Evolutionary conservation across 2,329 filamentous ascomycete species (phyloP).

Genomic region (Sarocladiaceae sp.): DNA sequence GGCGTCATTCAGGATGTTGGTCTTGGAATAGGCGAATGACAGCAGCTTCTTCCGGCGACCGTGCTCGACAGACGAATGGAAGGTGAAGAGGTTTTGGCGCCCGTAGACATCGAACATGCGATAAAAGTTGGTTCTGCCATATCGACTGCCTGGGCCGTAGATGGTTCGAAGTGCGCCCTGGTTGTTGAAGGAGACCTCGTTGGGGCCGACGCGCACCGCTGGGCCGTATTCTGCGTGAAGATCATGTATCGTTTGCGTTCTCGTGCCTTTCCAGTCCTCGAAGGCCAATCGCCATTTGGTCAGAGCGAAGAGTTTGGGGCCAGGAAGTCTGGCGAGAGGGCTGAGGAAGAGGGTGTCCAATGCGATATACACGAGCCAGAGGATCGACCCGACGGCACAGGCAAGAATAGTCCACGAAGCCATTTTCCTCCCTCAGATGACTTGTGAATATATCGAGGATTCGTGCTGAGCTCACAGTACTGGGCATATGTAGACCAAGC

Average conservation of each 20-base stretch:
- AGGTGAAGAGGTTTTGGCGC: constrained; percentile 45
- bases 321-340: constrained; percentile 24
- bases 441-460: neutral
- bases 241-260: constrained; percentile 32
- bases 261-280: constrained; percentile 35
- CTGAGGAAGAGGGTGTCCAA: constrained; percentile 10
- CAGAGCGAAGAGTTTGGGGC: constrained; percentile 31
- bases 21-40: constrained; percentile 47
- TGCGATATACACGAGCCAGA: constrained; percentile 2
- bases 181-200: constrained; percentile 35
- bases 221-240: constrained; percentile 40
- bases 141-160: constrained; percentile 46
- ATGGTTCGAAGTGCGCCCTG: constrained; percentile 43
- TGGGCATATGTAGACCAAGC: neutral
- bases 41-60: constrained; percentile 45
- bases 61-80: constrained; percentile 35
- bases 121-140: constrained; percentile 41
- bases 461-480: neutral
- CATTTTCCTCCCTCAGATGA: neutral
- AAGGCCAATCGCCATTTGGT: constrained; percentile 39
- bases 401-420: neutral
- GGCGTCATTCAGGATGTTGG: constrained; percentile 23
- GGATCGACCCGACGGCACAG: neutral
- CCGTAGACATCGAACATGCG: constrained; percentile 50
- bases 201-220: constrained; percentile 39